A percentile compares a stretch with the other conserved stretches of the same genome.
phyloP scores from a whole-genome alignment of 305 asterid species.

The Ajuga reptans region DNA sequence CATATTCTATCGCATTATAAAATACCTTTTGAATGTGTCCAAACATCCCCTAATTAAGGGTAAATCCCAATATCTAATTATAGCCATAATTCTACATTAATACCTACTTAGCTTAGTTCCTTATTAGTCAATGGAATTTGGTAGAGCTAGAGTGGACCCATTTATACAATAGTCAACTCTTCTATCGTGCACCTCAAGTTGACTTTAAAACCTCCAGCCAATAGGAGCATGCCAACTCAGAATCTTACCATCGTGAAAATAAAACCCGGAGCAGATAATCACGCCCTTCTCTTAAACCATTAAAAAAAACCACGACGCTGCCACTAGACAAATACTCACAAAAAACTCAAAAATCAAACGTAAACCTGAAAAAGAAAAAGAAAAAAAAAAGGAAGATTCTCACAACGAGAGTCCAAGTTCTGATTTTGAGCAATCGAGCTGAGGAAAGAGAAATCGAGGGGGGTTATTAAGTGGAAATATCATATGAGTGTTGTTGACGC shows the following conservation, averaged over 20 bases:
- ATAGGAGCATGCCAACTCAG: constrained; percentile 4
- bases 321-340: background rate
- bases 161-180: constrained; percentile 2
- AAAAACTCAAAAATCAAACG: background rate
- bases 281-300: background rate
- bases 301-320: constrained; percentile 14
- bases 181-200: background rate
- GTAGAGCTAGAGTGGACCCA: background rate
- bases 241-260: background rate
- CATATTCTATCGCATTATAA: too few species aligned
- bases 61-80: too few species aligned
- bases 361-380: background rate
- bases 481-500: constrained; percentile 18
- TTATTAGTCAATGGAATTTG: constrained; percentile 17
- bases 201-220: background rate
- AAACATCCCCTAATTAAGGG: too few species aligned
- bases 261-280: background rate
- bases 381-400: background rate
- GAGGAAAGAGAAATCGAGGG: too few species aligned
- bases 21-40: too few species aligned
- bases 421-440: background rate
- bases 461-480: too few species aligned
- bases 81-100: too few species aligned
- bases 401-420: background rate
- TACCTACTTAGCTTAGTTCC: background rate